Evolutionary conservation across 2,329 filamentous ascomycete species (phyloP), one percentile per base, ranked within the genome.

Genomic region (Alternaria sp.): DNA sequence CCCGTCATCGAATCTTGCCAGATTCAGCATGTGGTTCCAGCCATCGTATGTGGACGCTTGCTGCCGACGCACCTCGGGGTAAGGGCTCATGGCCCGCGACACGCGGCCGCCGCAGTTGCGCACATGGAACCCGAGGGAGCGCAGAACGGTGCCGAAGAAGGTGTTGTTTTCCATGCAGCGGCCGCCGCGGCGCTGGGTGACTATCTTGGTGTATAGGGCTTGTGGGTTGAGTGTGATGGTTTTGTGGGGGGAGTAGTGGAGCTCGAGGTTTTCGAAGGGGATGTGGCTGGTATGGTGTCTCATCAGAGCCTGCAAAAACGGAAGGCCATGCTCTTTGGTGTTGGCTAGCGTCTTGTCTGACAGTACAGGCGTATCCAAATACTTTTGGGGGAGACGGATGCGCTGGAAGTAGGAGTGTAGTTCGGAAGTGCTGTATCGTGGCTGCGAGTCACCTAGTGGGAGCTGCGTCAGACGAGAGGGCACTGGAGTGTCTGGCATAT

Each of bases 141-240:
- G 79, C 28, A 88, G 73, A 5, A 87, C 78, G 5, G 80, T 81
- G 6, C 79, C 81, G 62, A 88, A 83, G 46, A 88, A 78, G 4
- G 79, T 79, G 49, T 86, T 87, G 60, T 83, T 86, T 73, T 88
- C 86, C 84, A 88, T 86, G 64, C 86, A 88, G 60, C 87, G 86
- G 4, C 86, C 86, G 28, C 86, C 86, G 14, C 84, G 73, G 2
- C 79, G 79, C 15, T 55, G 62, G 11, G 79, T 75, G 18, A 72
- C 76, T 2, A 87, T 77, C 67, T 87, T 87, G 30, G 82, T 75
- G 67, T 81, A 87, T 4, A 88, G 74, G 4, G 75, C 72, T 11
- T 80, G 71, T 4, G 81, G 75, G 49, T 87, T 77, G 43, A 87
- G 77, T 4, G 81, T 81, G 41, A 87, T 81, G 3, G 43, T 65